Conservation (phyloP, 176 grass and related monocot genomes). For the Olyra latifolia region DNA sequence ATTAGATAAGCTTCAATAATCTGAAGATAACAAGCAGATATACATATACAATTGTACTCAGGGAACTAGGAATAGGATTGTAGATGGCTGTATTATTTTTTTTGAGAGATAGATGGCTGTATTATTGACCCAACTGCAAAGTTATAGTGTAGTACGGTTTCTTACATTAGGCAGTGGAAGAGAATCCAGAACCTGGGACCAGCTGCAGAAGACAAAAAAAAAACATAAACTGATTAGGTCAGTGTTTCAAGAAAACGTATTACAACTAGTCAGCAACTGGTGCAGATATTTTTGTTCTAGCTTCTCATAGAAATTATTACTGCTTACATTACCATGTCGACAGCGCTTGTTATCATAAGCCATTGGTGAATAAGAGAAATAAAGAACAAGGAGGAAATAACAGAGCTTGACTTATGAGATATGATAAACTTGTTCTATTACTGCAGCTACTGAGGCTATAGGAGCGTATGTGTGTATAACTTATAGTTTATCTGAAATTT, state of each 20-base stretch:
- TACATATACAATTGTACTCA: constrained; percentile 13
- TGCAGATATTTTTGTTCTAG: constrained; percentile 30
- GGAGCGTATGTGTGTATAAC: background rate
- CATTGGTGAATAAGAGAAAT: constrained; percentile 10
- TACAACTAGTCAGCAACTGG: constrained; percentile 24
- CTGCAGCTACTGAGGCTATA: background rate
- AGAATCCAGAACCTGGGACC: constrained; percentile 82
- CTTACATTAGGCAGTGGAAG: constrained; percentile 97
- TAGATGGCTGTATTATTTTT: constrained; percentile 22
- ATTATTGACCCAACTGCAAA: constrained; percentile 28
- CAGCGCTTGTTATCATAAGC: background rate
- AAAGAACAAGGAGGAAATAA: constrained; percentile 16
- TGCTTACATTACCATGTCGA: constrained; percentile 17
- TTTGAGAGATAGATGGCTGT: constrained; percentile 3
- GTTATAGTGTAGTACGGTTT: constrained; percentile 5
- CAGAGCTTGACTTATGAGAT: background rate
- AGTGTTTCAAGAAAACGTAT: constrained; percentile 7
- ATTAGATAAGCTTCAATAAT: constrained; percentile 40
- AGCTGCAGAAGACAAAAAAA: constrained; percentile 61
- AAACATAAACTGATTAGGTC: background rate
- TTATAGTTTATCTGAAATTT: background rate
- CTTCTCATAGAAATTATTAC: constrained; percentile 6
- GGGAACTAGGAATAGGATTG: constrained; percentile 16
- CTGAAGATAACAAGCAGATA: constrained; percentile 42
- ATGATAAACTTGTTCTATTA: background rate